Percentiles rank a stretch among this genome's conserved stretches.
phyloP scores from a whole-genome alignment of 257 asterid genomes.

The Agastache rugosa region DNA sequence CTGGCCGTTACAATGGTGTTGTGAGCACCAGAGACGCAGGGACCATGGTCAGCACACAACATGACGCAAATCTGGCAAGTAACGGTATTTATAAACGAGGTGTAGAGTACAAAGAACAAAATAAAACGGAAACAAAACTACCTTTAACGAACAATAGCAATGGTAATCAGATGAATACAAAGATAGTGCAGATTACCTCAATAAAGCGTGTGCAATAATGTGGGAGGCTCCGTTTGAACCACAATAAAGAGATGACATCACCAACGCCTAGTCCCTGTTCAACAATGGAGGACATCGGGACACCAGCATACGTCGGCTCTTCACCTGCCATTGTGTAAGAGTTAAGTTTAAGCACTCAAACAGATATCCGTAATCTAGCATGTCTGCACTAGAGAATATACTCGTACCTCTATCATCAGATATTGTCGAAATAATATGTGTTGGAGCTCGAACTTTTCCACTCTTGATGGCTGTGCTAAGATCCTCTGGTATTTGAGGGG shows the following conservation, averaged over 20 bases:
- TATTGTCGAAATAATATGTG: conserved; percentile 96
- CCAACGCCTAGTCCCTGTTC: conserved; percentile 99
- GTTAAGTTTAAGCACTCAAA: conserved; percentile 32
- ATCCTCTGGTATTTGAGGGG: conserved; percentile 99
- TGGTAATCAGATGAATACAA: not conserved
- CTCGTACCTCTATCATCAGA: conserved; percentile 93
- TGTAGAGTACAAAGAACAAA: conserved; percentile 16
- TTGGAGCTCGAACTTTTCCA: conserved; percentile 99
- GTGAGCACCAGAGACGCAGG: conserved; percentile 99
- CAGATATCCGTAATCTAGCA: conserved; percentile 10
- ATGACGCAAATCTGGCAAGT: conserved; percentile 85
- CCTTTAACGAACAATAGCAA: conserved; percentile 18
- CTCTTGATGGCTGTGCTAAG: conserved; percentile 89
- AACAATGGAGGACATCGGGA: conserved; percentile 95
- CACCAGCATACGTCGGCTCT: conserved; percentile 96
- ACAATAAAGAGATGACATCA: conserved; percentile 91
- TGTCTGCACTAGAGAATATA: not conserved
- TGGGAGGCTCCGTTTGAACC: conserved; percentile 99
- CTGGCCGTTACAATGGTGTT: conserved; percentile 96
- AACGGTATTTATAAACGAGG: conserved; percentile 27
- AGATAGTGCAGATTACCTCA: conserved; percentile 60
- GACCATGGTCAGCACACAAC: conserved; percentile 99
- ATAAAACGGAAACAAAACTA: conserved; percentile 7
- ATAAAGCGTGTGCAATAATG: conserved; percentile 94
- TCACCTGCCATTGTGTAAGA: conserved; percentile 66